These are phyloP conservation scores for Kodamaea kaohsiungensis DNA, from an alignment of 805 yeast genomes.

Conservation along the genomic window DNA sequence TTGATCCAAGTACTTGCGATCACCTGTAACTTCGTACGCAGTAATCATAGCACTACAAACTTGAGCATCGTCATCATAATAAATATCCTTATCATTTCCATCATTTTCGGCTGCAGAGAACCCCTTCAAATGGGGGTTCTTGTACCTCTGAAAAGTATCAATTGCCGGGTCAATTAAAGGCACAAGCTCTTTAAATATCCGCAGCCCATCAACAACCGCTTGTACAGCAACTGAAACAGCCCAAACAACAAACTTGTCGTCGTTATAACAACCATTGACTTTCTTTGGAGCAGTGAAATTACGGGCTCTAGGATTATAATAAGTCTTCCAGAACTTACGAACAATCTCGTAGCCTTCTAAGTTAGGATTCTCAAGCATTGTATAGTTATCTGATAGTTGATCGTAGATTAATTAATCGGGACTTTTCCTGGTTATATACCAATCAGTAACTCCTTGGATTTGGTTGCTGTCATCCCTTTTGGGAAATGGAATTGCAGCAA, in stretches of 20 bases:
- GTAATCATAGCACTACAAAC: slow-evolving; percentile 63
- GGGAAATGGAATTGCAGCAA: not conserved
- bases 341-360: slow-evolving; percentile 35
- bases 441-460: too few relatives aligned
- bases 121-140: slow-evolving; percentile 51
- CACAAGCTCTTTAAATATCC: slow-evolving; percentile 49
- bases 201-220: slow-evolving; percentile 66
- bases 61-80: slow-evolving; percentile 77
- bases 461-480: not conserved
- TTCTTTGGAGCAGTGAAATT: slow-evolving; percentile 42
- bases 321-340: slow-evolving; percentile 43
- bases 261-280: slow-evolving; percentile 46
- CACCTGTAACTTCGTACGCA: slow-evolving; percentile 68
- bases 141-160: slow-evolving; percentile 50
- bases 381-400: too few relatives aligned
- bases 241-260: slow-evolving; percentile 65
- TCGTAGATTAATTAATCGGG: too few relatives aligned
- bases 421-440: not conserved
- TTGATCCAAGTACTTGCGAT: slow-evolving; percentile 50
- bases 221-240: slow-evolving; percentile 66
- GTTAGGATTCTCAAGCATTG: slow-evolving; percentile 31
- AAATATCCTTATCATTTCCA: slow-evolving; percentile 61
- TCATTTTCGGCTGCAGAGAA: slow-evolving; percentile 66
- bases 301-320: slow-evolving; percentile 38
- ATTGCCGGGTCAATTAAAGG: slow-evolving; percentile 58